These are phyloP conservation scores for Pyracantha coccinea DNA, from an alignment of 331 rosid genomes.

Conservation along the genomic window DNA sequence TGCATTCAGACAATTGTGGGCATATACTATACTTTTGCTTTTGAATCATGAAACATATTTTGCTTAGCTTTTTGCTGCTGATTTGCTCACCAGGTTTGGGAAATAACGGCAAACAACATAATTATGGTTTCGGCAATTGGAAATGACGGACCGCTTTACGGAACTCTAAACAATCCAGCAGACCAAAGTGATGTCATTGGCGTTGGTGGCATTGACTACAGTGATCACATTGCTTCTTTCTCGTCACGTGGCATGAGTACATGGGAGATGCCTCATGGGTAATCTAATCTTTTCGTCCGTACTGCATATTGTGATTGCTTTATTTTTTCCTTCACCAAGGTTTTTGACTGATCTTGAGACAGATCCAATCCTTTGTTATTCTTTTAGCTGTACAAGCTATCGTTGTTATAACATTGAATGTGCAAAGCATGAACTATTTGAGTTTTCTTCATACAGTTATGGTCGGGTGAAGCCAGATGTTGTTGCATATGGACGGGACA, in stretches of 20 bases:
- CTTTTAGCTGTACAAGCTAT: constrained; percentile 7
- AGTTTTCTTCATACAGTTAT: constrained; percentile 37
- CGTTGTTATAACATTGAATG: constrained; percentile 8
- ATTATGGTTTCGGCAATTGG: constrained; percentile 99
- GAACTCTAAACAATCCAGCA: constrained; percentile 96
- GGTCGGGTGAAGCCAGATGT: constrained; percentile 98
- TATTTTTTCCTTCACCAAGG: background rate
- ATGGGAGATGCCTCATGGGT: constrained; percentile 99
- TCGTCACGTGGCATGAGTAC: constrained; percentile 99
- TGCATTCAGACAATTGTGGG: background rate
- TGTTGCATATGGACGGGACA: constrained; percentile 96
- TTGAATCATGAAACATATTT: background rate
- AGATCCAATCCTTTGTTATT: background rate
- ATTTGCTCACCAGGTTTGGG: constrained; percentile 75
- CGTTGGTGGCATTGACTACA: constrained; percentile 96
- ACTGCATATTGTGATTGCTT: background rate
- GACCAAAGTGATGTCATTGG: constrained; percentile 97
- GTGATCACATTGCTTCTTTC: constrained; percentile 97
- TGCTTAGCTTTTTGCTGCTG: constrained; percentile 14
- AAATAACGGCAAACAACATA: constrained; percentile 90
- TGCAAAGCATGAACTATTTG: background rate
- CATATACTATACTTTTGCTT: background rate
- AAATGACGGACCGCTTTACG: constrained; percentile 97
- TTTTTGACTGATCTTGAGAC: background rate
- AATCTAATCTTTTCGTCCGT: constrained; percentile 10